Evolutionary conservation across 441 rosid genomes (phyloP).

Genomic region (Eutrema salsugineum): DNA sequence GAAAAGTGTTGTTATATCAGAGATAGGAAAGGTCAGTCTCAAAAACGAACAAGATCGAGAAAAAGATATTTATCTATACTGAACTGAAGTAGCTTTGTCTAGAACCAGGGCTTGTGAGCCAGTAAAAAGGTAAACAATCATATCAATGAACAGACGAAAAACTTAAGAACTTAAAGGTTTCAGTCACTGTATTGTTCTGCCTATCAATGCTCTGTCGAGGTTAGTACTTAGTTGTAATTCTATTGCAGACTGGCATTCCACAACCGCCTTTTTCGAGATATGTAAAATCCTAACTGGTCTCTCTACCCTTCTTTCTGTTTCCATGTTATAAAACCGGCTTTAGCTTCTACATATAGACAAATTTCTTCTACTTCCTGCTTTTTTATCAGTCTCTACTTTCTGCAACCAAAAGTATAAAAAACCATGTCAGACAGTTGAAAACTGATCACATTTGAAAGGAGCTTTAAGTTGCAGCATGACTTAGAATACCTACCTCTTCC

Average conservation of each 20-base stretch:
- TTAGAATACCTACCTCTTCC: slow-evolving; percentile 3
- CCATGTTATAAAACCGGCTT: slow-evolving; percentile 27
- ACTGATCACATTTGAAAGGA: not conserved
- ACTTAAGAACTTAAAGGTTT: not conserved
- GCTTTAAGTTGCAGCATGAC: slow-evolving; percentile 1
- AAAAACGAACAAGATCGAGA: not conserved
- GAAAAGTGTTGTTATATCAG: not conserved
- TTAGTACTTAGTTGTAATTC: slow-evolving; percentile 36
- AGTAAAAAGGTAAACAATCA: slow-evolving; percentile 11
- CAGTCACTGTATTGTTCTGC: slow-evolving; percentile 21
- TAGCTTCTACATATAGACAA: slow-evolving; percentile 36
- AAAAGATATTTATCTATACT: slow-evolving; percentile 3
- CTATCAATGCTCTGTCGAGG: slow-evolving; percentile 32
- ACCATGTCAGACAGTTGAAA: not conserved
- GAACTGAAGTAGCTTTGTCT: slow-evolving; percentile 22
- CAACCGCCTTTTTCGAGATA: slow-evolving; percentile 24
- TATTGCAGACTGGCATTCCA: slow-evolving; percentile 21
- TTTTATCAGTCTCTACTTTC: slow-evolving; percentile 31
- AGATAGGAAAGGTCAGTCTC: not conserved
- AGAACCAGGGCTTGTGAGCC: slow-evolving; percentile 9
- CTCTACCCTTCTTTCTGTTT: slow-evolving; percentile 28
- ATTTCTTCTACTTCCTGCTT: slow-evolving; percentile 23
- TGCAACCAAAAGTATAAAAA: slow-evolving; percentile 21
- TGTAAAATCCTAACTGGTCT: slow-evolving; percentile 28
- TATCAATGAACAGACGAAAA: slow-evolving; percentile 8